These are phyloP conservation scores for Ulota crispa DNA, from an alignment of 225 moss, liverwort and hornwort species.

Conservation along the genomic window DNA sequence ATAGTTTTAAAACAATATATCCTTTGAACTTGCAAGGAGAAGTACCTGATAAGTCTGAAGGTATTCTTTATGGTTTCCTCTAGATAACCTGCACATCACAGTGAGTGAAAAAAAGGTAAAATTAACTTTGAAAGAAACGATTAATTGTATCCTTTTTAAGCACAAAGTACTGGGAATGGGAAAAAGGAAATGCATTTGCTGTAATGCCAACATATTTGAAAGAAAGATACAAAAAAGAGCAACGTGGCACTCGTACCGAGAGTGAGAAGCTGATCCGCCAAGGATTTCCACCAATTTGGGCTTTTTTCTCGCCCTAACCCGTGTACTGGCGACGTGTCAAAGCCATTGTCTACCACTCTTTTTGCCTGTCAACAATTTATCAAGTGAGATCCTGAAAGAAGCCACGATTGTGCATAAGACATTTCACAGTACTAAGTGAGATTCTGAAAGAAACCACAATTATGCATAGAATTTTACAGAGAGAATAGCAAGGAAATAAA, in stretches of 20 bases:
- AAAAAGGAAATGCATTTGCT: conserved; percentile 9
- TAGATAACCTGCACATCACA: conserved; percentile 56
- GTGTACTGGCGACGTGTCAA: conserved; percentile 77
- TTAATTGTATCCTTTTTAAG: neutral
- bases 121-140: neutral
- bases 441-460: neutral
- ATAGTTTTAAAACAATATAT: neutral
- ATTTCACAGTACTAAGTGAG: too few species aligned
- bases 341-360: conserved; percentile 61
- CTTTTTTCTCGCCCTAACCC: conserved; percentile 70
- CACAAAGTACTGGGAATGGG: neutral
- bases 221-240: neutral
- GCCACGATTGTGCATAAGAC: too few species aligned
- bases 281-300: conserved; percentile 84
- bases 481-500: conserved; percentile 7
- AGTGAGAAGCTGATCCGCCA: conserved; percentile 78
- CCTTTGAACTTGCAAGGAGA: neutral
- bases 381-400: neutral
- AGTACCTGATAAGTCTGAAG: conserved; percentile 72
- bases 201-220: neutral
- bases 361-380: conserved; percentile 51
- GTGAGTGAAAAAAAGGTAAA: neutral
- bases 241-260: conserved; percentile 32
- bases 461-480: neutral
- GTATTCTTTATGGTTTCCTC: conserved; percentile 41